phyloP scores from a whole-genome alignment of 75 land plant species.

The Adiantum capillusveneris region DNA sequence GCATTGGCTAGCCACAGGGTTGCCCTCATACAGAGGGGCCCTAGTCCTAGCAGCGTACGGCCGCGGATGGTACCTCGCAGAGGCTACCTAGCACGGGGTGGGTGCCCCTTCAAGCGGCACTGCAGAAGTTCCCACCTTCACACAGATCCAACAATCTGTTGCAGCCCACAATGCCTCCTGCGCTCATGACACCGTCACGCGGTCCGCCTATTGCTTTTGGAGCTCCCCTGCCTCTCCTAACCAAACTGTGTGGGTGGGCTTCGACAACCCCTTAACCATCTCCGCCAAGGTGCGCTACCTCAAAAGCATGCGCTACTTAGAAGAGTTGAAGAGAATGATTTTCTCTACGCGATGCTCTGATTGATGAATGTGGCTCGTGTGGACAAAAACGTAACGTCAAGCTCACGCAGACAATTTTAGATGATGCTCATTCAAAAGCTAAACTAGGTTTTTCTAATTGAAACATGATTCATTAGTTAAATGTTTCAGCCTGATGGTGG shows the following conservation, averaged over 20 bases:
- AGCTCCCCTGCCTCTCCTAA: not conserved
- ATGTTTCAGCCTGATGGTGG: no score
- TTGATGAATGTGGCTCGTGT: no score
- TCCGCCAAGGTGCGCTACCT: slow-evolving; percentile 31
- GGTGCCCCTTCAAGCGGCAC: slow-evolving; percentile 53
- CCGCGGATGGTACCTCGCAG: slow-evolving; percentile 41
- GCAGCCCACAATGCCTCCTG: slow-evolving; percentile 24
- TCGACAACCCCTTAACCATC: slow-evolving; percentile 38
- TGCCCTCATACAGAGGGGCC: slow-evolving; percentile 31
- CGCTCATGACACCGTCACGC: slow-evolving; percentile 29
- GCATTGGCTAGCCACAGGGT: slow-evolving; percentile 50
- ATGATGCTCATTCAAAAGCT: no score
- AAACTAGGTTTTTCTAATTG: no score
- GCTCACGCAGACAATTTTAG: no score
- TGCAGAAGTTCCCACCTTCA: slow-evolving; percentile 15
- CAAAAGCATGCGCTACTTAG: no score
- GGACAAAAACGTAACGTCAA: no score
- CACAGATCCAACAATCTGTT: slow-evolving; percentile 20
- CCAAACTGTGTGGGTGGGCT: slow-evolving; percentile 53
- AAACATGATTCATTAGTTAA: no score
- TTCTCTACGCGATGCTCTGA: no score
- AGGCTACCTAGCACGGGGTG: slow-evolving; percentile 22
- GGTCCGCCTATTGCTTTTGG: slow-evolving; percentile 36
- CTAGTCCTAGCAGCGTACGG: slow-evolving; percentile 71
- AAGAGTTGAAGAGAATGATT: no score